Base-by-base conservation (phyloP, 106 monocot species). In the Acanthochlamys bracteata region DNA sequence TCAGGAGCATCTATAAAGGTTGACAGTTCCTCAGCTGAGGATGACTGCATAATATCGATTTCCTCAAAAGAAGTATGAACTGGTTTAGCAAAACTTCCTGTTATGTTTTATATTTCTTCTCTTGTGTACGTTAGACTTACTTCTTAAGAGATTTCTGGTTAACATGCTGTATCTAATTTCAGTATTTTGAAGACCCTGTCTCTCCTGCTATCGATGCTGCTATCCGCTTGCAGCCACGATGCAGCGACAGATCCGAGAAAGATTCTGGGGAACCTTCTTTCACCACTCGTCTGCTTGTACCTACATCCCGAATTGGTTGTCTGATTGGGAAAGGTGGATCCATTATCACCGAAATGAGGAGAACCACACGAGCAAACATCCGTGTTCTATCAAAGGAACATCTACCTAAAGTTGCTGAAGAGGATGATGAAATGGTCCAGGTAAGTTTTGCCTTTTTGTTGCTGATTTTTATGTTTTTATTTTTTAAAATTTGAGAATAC, bases 351-450 rank as follows among this genome's bases (percentile, higher is more conserved):
- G 90, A 96, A 26, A 96, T 96, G 84, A 82, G 96, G 56, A 91
- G 78, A 72, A 17, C 33, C 25, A 91, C 96, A 22, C 71, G 76
- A 10, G 96, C 96, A 66, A 91, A 88, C 64, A 91, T 96, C n/a
- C 90, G 90, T 7, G 85, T 96, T 57, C 73, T 96, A 15, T 77
- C 96, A 21, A 96, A 96, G 45, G 96, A 96, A 55, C 75, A 91
- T 59, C 78, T 96, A 43, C 96, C 91, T 0, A 96, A 96, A 80
- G 82, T 96, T 67, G 96, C 96, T 59, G 51, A 84, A 42, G 82
- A 88, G 45, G 91, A 96, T 59, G 96, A 96, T 73, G 96, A 96
- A 66, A 96, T 96, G 96, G 88, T 91, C 73, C 96, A 96, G 84
- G 96, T 96, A 82, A 55, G 10, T 41, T 16, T 11, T 59, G 4